These are phyloP conservation scores for Agrocybe chaxingu DNA, from an alignment of 768 basidiomycete genomes.

Conservation along the genomic window DNA sequence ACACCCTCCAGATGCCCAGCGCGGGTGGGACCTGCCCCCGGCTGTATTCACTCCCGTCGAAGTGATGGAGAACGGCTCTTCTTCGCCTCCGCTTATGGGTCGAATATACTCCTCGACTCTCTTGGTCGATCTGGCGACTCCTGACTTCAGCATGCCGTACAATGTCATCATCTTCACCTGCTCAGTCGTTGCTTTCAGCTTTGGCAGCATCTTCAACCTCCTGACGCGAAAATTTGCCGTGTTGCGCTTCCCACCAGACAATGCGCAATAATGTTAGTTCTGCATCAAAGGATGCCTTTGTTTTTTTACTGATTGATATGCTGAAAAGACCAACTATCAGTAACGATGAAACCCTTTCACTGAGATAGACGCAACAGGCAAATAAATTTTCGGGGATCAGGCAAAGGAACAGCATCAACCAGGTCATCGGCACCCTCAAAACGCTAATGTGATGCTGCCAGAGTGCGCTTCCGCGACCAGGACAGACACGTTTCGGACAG, in stretches of 20 bases:
- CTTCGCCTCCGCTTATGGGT: slow-evolving; percentile 11
- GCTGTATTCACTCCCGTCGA: slow-evolving; percentile 62
- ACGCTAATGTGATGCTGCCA: slow-evolving; percentile 2
- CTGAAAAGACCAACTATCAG: neutral
- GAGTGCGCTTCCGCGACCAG: neutral
- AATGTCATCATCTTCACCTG: slow-evolving; percentile 98
- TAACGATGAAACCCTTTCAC: neutral
- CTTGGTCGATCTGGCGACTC: slow-evolving; percentile 92
- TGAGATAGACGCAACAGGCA: neutral
- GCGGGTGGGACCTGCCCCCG: slow-evolving; percentile 91
- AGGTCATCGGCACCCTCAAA: slow-evolving; percentile 6
- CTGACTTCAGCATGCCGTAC: slow-evolving; percentile 99
- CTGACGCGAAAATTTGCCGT: slow-evolving; percentile 81
- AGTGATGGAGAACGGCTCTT: slow-evolving; percentile 14
- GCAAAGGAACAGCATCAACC: slow-evolving; percentile 2
- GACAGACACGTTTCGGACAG: slow-evolving; percentile 6
- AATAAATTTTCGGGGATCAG: slow-evolving; percentile 2
- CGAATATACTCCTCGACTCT: slow-evolving; percentile 79
- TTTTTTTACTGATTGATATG: neutral
- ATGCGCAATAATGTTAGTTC: neutral
- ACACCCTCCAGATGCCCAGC: slow-evolving; percentile 91
- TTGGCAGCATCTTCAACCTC: slow-evolving; percentile 88
- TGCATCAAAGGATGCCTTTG: neutral
- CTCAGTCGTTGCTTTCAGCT: slow-evolving; percentile 87
- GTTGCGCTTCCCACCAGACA: slow-evolving; percentile 23